A percentile compares a stretch with the other conserved stretches of the same genome.
Evolutionary conservation across 208 protist genomes (phyloP).

Genomic region (Leishmania gerbilli): DNA sequence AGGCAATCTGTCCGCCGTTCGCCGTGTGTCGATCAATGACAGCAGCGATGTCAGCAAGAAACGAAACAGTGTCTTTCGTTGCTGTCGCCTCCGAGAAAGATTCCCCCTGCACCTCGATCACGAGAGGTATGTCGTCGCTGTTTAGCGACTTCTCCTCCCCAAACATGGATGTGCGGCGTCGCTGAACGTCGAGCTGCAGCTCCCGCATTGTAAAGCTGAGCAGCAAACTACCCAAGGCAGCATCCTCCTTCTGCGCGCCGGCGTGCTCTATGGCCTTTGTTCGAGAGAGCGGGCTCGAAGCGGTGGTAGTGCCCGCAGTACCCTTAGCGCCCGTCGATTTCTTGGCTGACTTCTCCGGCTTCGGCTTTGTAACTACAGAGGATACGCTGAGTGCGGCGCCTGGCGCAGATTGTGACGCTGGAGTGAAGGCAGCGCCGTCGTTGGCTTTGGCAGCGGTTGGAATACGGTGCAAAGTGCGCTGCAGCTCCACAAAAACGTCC

Average conservation of each 20-base stretch:
- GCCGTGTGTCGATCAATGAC: conserved; percentile 44
- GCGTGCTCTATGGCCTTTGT: background rate
- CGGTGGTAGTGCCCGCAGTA: background rate
- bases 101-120: conserved; percentile 47
- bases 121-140: conserved; percentile 39
- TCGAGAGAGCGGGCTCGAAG: background rate
- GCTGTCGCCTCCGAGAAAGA: conserved; percentile 14
- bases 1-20: conserved; percentile 38
- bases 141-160: conserved; percentile 27
- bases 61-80: conserved; percentile 27
- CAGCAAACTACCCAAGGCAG: background rate
- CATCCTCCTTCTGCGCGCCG: background rate
- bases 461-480: conserved; percentile 35
- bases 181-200: conserved; percentile 55
- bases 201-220: conserved; percentile 46
- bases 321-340: conserved; percentile 4
- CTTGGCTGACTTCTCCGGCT: conserved; percentile 12
- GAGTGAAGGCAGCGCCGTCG: background rate
- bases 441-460: conserved; percentile 2
- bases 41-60: conserved; percentile 56
- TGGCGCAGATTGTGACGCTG: background rate
- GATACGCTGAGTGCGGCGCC: background rate
- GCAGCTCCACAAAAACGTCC: conserved; percentile 32
- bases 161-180: conserved; percentile 46
- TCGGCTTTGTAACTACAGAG: conserved; percentile 4